A percentile compares a stretch with the other conserved stretches of the same genome.
Conservation (phyloP, 495 filamentous ascomycete species). For the Penicillium bovifimosum region DNA sequence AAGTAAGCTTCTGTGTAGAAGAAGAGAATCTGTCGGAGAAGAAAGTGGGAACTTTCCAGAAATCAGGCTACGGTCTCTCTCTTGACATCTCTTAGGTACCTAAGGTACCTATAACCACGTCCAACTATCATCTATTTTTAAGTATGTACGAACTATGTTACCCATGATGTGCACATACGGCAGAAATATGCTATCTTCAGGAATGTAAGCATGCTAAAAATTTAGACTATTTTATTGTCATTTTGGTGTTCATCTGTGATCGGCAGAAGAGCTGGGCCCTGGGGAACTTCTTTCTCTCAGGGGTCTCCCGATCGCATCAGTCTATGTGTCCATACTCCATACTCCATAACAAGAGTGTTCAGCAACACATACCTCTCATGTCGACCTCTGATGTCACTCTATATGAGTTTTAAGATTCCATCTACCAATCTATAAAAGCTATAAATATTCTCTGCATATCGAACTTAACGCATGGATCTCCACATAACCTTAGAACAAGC, state of each 20-base stretch:
- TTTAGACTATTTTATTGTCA: background rate
- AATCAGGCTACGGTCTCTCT: background rate
- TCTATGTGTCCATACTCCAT: background rate
- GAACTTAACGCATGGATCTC: conserved; percentile 5
- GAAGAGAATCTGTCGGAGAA: background rate
- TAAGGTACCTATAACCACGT: background rate
- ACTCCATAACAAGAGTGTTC: background rate
- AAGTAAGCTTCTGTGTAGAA: background rate
- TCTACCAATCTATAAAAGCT: conserved; percentile 5
- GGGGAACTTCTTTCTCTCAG: conserved; percentile 5
- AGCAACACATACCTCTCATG: too few relatives aligned
- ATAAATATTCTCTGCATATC: conserved; percentile 6
- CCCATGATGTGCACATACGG: background rate
- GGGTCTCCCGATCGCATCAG: conserved; percentile 1
- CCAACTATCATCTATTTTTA: background rate
- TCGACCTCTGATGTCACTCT: background rate
- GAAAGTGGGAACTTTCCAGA: conserved; percentile 8
- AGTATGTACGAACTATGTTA: background rate
- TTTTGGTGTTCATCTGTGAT: conserved; percentile 4
- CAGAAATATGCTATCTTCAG: background rate
- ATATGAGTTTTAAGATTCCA: conserved; percentile 1
- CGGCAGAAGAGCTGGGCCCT: conserved; percentile 4
- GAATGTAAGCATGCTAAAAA: background rate
- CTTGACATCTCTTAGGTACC: background rate
- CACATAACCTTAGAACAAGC: background rate